Percentiles rank a stretch among this genome's conserved stretches.
Evolutionary conservation across 2,329 filamentous ascomycete species (phyloP).

Genomic region (Clonostachys sp.): DNA sequence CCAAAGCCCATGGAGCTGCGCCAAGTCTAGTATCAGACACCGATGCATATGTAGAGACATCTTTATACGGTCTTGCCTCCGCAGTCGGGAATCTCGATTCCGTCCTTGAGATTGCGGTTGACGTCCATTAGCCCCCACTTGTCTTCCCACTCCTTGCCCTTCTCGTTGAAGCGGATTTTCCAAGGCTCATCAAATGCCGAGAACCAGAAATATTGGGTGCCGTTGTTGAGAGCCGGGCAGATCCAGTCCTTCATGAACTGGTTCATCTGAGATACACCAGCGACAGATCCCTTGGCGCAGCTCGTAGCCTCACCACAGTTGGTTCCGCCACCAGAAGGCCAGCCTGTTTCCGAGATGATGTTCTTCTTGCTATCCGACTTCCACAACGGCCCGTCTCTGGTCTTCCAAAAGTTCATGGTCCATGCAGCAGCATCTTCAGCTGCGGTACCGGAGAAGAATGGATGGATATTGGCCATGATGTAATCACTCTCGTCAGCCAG

Average conservation of each 20-base stretch:
- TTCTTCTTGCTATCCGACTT: slow-evolving; percentile 60
- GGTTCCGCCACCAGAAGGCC: slow-evolving; percentile 80
- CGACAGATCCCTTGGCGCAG: slow-evolving; percentile 67
- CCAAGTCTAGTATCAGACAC: too few relatives aligned
- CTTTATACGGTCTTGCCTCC: slow-evolving; percentile 62
- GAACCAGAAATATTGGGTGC: slow-evolving; percentile 96
- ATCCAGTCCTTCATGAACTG: slow-evolving; percentile 83
- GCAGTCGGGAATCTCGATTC: slow-evolving; percentile 84
- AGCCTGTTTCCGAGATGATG: slow-evolving; percentile 87
- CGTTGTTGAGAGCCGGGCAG: slow-evolving; percentile 73
- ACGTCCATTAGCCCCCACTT: slow-evolving; percentile 92
- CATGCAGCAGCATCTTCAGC: slow-evolving; percentile 67
- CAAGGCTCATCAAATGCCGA: slow-evolving; percentile 95
- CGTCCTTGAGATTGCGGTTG: slow-evolving; percentile 76
- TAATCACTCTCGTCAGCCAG: slow-evolving; percentile 73
- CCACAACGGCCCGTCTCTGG: slow-evolving; percentile 61
- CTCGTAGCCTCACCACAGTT: slow-evolving; percentile 57
- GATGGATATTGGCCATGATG: slow-evolving; percentile 96
- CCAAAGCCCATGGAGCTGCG: too few relatives aligned
- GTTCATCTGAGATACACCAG: slow-evolving; percentile 77
- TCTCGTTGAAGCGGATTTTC: slow-evolving; percentile 73
- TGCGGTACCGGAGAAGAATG: slow-evolving; percentile 82
- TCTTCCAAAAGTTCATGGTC: slow-evolving; percentile 80
- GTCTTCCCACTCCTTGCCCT: slow-evolving; percentile 79
- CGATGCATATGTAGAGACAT: neutral